These are phyloP conservation scores for Aspergillus persii DNA, from an alignment of 2,329 filamentous ascomycete genomes.

Conservation along the genomic window DNA sequence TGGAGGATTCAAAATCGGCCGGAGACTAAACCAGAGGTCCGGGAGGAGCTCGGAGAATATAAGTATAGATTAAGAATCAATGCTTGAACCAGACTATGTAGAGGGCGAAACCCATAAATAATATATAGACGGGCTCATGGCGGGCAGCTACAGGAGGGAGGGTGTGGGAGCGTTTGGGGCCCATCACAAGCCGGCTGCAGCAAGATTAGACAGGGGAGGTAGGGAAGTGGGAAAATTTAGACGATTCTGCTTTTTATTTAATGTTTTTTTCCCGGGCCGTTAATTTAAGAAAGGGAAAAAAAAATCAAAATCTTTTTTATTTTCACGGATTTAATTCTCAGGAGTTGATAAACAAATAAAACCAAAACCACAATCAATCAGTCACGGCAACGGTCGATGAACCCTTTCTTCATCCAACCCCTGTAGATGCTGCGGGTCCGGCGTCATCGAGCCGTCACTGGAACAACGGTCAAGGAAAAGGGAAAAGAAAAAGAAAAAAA, in stretches of 20 bases:
- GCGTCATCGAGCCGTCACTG: slow-evolving; percentile 1
- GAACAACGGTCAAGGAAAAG: neutral
- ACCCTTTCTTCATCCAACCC: neutral
- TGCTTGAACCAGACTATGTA: neutral
- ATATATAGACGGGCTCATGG: slow-evolving; percentile 17
- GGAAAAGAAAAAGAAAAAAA: neutral
- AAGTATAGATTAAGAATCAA: neutral
- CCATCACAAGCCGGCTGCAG: slow-evolving; percentile 24
- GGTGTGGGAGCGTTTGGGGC: slow-evolving; percentile 18
- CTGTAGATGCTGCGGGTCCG: neutral
- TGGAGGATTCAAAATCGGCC: neutral
- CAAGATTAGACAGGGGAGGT: slow-evolving; percentile 19
- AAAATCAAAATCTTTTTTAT: neutral
- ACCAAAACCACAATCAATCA: slow-evolving; percentile 1
- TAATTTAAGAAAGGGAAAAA: neutral
- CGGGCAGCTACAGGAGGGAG: slow-evolving; percentile 17
- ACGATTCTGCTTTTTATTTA: neutral
- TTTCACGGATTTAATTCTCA: neutral
- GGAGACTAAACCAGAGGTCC: neutral
- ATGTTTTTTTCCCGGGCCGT: neutral
- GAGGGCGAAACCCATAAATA: slow-evolving; percentile 4
- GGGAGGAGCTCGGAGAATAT: neutral
- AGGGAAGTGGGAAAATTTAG: neutral
- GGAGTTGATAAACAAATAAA: neutral
- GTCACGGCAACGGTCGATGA: neutral